A percentile compares a stretch with the other conserved stretches of the same genome.
These are phyloP conservation scores for Vigna trinervia DNA, from an alignment of 306 rosid species.

Conservation along the genomic window DNA sequence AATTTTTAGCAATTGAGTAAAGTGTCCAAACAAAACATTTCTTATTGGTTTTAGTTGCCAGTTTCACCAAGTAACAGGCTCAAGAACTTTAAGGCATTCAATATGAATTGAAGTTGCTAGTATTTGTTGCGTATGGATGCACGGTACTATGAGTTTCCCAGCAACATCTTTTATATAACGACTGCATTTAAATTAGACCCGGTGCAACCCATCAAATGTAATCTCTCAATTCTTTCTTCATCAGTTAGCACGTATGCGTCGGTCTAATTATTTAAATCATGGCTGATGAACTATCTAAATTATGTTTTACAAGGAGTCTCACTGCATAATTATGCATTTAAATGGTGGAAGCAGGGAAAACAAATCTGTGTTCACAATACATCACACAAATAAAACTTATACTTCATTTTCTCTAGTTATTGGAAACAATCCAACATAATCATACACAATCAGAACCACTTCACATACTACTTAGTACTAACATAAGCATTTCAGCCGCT, in stretches of 20 bases:
- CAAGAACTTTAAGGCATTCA: constrained; percentile 33
- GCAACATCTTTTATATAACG: not conserved
- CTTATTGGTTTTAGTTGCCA: not conserved
- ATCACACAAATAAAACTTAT: constrained; percentile 19
- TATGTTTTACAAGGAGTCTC: constrained; percentile 18
- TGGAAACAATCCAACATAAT: constrained; percentile 2
- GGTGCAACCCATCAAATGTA: not conserved
- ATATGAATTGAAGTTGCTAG: constrained; percentile 24
- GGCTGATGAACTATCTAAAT: constrained; percentile 17
- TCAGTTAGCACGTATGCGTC: constrained; percentile 24
- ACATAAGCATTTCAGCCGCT: constrained; percentile 2
- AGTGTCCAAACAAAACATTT: constrained; percentile 14
- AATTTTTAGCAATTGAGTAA: constrained; percentile 35
- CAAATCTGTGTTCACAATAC: constrained; percentile 26
- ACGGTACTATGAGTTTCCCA: constrained; percentile 18
- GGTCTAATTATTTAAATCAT: constrained; percentile 31
- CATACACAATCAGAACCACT: constrained; percentile 1
- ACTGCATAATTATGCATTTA: constrained; percentile 14
- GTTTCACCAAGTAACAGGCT: not conserved
- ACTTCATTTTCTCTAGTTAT: constrained; percentile 28
- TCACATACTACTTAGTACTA: constrained; percentile 31
- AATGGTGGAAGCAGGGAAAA: constrained; percentile 6
- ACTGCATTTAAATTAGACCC: constrained; percentile 25
- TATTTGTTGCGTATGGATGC: constrained; percentile 25
- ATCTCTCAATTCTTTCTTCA: not conserved